Evolutionary conservation across 192 early-diverging fungal genomes (phyloP), one percentile per base, ranked within the genome.

Genomic region (Gonapodya prolifera): DNA sequence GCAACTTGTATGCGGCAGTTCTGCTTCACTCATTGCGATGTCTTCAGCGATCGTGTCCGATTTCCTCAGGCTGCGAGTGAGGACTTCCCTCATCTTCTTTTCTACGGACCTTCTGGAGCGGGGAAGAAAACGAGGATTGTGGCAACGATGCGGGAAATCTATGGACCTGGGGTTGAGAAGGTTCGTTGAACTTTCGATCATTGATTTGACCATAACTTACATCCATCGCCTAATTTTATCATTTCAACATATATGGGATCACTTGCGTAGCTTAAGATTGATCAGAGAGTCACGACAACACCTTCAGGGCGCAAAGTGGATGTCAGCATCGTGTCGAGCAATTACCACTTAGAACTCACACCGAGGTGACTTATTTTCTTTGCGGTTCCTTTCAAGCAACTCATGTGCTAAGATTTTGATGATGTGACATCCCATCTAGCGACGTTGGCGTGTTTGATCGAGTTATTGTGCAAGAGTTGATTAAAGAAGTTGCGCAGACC

Each of bases 401-500:
- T 35, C 30, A n/a, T 0, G 34, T 78, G 1, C 28, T 33, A 70
- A n/a, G 29, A 16, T 70, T 29, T 77, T 35, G n/a, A 33, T 13
- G 33, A 45, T 70, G 33, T 73, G 34, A n/a, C n/a, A n/a, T 32
- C 28, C 18, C 71, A 13, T 18, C 31, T 78, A 95, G 95, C 81
- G 96, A 99, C 83, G 91, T 98, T n/a, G 96, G 96, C 23, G 92
- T 87, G 45, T 91, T 96, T 78, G 98, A 99, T 86, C 91, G 95
- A 33, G 84, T 95, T 29, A 88, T 98, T 35, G 87, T 98, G 69
- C 95, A 96, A 82, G 95, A 99, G 61, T 83, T 99, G 33, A 92
- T 99, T 83, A 99, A 98, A 83, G 95, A 96, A 76, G 85, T 94
- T 2, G 98, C 96, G 75, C 98, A 99, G 84, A 96, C 95, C 33